Conservation (phyloP, 1,284 basidiomycete species). For the Ustilago cynodontis region DNA sequence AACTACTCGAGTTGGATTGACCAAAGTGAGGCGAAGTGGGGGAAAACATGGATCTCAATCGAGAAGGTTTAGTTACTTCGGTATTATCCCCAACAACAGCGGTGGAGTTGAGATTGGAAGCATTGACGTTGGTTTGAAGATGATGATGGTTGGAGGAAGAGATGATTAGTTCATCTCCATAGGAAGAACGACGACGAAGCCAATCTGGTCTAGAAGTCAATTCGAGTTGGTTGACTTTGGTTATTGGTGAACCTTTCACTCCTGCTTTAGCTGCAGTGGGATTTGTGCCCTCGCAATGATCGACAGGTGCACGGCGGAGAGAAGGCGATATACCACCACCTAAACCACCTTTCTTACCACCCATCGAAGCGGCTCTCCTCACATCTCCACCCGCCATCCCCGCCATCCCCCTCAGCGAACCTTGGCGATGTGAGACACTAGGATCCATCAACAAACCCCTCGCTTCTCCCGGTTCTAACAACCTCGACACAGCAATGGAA, state of each 20-base stretch:
- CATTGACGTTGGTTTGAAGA: not conserved
- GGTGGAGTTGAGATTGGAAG: slow-evolving; percentile 5
- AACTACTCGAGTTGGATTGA: not conserved
- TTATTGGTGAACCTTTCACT: not conserved
- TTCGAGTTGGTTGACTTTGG: slow-evolving; percentile 11
- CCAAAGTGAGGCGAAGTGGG: slow-evolving; percentile 5
- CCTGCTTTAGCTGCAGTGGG: no score
- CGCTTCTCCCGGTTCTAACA: slow-evolving; percentile 51
- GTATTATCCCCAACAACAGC: not conserved
- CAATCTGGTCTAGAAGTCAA: slow-evolving; percentile 28
- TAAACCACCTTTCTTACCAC: slow-evolving; percentile 18
- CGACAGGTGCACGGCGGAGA: not conserved
- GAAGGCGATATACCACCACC: not conserved
- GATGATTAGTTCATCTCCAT: slow-evolving; percentile 34
- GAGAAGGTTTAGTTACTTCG: slow-evolving; percentile 18
- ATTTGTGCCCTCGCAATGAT: not conserved
- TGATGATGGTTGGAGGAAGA: not conserved
- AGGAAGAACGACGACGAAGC: slow-evolving; percentile 40
- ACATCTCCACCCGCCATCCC: slow-evolving; percentile 19
- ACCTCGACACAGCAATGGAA: slow-evolving; percentile 29
- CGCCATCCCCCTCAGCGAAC: slow-evolving; percentile 12
- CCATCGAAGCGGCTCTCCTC: slow-evolving; percentile 27
- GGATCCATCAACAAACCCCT: slow-evolving; percentile 36
- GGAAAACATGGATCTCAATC: slow-evolving; percentile 26
- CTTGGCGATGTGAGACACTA: slow-evolving; percentile 8